A percentile compares a stretch with the other conserved stretches of the same genome.
Evolutionary conservation across 495 filamentous ascomycete genomes (phyloP).

Genomic region (Xylaria longipes): DNA sequence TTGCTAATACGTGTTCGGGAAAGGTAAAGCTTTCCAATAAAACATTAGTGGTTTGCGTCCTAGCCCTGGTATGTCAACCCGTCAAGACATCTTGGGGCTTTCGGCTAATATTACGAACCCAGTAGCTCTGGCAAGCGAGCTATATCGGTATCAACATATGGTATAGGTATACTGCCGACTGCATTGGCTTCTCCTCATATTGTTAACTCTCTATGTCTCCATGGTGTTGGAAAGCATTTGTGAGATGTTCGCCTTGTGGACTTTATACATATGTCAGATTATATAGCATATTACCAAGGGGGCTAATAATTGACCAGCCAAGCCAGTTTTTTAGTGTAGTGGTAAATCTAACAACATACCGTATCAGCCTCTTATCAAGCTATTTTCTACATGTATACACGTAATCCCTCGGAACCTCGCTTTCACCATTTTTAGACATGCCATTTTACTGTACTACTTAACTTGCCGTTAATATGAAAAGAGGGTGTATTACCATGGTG

Average conservation of each 20-base stretch:
- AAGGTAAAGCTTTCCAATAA: too few relatives aligned
- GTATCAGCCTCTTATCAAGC: neutral
- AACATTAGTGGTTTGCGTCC: neutral
- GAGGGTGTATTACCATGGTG: neutral
- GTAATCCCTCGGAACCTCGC: constrained; percentile 13
- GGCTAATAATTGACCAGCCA: neutral
- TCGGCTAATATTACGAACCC: neutral
- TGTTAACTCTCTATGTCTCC: neutral
- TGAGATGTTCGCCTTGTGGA: neutral
- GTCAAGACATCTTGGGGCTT: neutral
- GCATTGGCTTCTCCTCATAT: neutral
- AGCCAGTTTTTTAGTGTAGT: neutral
- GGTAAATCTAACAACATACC: constrained; percentile 1
- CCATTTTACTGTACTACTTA: constrained; percentile 1
- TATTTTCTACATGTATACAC: neutral
- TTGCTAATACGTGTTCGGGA: too few relatives aligned
- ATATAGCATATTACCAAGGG: neutral
- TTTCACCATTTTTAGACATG: constrained; percentile 1
- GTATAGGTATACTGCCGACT: neutral
- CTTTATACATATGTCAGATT: neutral
- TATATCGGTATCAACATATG: neutral
- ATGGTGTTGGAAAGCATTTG: neutral
- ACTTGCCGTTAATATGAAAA: neutral
- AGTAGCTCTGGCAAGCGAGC: neutral
- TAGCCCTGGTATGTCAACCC: neutral